Percentiles rank a stretch among this genome's conserved stretches.
phyloP scores from a whole-genome alignment of 176 grass and related monocot genomes.

The Oryza glumipatula region DNA sequence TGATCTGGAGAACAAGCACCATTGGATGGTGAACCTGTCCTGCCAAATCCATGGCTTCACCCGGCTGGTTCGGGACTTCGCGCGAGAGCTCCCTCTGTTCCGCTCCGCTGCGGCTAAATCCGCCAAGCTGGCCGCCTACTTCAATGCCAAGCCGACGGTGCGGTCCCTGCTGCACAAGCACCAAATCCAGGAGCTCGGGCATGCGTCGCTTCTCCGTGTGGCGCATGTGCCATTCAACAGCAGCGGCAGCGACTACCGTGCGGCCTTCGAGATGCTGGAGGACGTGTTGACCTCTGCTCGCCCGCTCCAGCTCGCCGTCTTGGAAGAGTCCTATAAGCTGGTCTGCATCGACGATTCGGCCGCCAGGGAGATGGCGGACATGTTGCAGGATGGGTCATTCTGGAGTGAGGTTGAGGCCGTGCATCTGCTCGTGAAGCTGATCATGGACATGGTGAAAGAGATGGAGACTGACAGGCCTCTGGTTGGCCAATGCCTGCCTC shows the following conservation, averaged over 20 bases:
- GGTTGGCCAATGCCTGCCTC: constrained; percentile 73
- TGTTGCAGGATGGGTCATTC: constrained; percentile 56
- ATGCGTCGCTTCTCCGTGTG: constrained; percentile 57
- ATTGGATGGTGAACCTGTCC: constrained; percentile 75
- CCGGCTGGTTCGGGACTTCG: constrained; percentile 64
- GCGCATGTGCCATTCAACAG: constrained; percentile 36
- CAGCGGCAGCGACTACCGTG: constrained; percentile 38
- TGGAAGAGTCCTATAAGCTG: constrained; percentile 67
- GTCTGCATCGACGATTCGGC: constrained; percentile 54
- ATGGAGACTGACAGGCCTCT: constrained; percentile 79
- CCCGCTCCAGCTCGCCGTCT: constrained; percentile 56
- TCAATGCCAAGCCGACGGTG: constrained; percentile 61
- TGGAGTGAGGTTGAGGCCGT: constrained; percentile 73
- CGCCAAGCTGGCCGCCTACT: constrained; percentile 66
- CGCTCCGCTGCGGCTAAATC: constrained; percentile 48
- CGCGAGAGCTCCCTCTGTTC: constrained; percentile 65
- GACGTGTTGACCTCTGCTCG: constrained; percentile 52
- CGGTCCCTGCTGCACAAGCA: constrained; percentile 68
- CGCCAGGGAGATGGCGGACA: constrained; percentile 66
- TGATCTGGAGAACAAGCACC: constrained; percentile 66
- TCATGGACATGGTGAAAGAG: constrained; percentile 73
- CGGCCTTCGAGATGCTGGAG: constrained; percentile 60
- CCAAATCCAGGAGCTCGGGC: constrained; percentile 67
- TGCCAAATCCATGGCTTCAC: constrained; percentile 74
- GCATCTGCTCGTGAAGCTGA: constrained; percentile 55